Base-by-base conservation (phyloP, 768 basidiomycete genomes). In the Naematelia aurantialba region DNA sequence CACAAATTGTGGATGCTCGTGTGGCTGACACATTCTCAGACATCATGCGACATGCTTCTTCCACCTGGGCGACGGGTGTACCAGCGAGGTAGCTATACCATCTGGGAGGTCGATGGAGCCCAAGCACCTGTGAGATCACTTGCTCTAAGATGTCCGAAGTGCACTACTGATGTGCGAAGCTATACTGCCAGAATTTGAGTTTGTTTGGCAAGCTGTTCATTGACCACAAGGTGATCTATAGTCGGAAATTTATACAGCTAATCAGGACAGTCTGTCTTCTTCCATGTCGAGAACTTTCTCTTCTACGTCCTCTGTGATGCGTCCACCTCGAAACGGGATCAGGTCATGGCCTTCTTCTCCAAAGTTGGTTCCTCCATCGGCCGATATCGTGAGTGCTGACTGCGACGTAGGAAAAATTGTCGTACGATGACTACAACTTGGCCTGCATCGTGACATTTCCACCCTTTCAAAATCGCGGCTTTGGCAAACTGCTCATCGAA, bases 181-280 rank as follows among this genome's bases (percentile, higher is more conserved):
- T 97, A 4, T 98, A 93, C 72, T 98, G 93, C 76, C 94, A 98
- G 76, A 94, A 94, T 70, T 80, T 99, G 27, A 88, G 91, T 17
- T 81, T 98, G 5, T 98, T 97, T 70, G 94, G 93, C 27, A 98
- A 98, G 77, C 81, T 98, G n/a, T 98, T 99, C 76, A 97, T 98
- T 70, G 96, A 98, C 69, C 88, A 93, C 62, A 99, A 99, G 79
- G 94, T 93, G 11, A 79, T 70, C 54, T 25, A n/a, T 2, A 3
- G 39, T 55, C 39, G 21, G 25, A n/a, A 1, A 47, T 14, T 53
- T 1, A 51, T 5, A 19, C 2, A 10, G 19, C 1, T 46, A 57
- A 53, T 27, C 31, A 13, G 45, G n/a, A 14, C 34, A 73, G 69
- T 72, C 73, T 0, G 66, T 75, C 21, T 75, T 75, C 62, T 75